Evolutionary conservation across 2,329 filamentous ascomycete genomes (phyloP).

Genomic region (Penicillium sp.): DNA sequence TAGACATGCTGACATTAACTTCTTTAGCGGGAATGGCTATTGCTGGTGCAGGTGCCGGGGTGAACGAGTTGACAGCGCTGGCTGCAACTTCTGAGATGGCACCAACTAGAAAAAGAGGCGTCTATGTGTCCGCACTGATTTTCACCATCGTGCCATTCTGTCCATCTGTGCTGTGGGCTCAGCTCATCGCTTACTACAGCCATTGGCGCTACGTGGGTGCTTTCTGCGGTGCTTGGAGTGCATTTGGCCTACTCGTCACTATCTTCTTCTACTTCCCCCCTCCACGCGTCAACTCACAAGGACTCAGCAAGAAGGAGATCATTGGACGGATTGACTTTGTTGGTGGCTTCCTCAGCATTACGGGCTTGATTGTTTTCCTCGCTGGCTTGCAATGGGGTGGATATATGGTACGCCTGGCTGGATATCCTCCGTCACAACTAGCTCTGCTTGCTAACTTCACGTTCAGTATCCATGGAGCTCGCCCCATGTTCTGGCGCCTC

Average conservation of each 20-base stretch:
- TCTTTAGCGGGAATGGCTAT: constrained; percentile 56
- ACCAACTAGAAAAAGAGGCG: constrained; percentile 64
- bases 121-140: constrained; percentile 62
- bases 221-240: constrained; percentile 46
- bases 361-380: constrained; percentile 51
- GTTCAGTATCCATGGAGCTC: constrained; percentile 46
- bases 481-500: constrained; percentile 49
- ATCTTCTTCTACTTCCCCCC: constrained; percentile 49
- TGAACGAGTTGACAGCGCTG: constrained; percentile 68
- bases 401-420: constrained; percentile 37
- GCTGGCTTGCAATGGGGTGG: constrained; percentile 56
- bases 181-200: constrained; percentile 53
- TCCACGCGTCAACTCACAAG: constrained; percentile 43
- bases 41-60: constrained; percentile 65
- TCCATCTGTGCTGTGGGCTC: constrained; percentile 63
- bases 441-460: constrained; percentile 5
- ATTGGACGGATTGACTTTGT: constrained; percentile 53
- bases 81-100: constrained; percentile 69
- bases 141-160: constrained; percentile 65
- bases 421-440: constrained; percentile 1
- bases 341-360: constrained; percentile 51
- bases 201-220: constrained; percentile 48
- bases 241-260: constrained; percentile 44
- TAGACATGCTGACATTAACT: neutral
- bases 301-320: constrained; percentile 41